Base-by-base conservation (phyloP, 805 yeast species). In the Kodamaea leandrae region DNA sequence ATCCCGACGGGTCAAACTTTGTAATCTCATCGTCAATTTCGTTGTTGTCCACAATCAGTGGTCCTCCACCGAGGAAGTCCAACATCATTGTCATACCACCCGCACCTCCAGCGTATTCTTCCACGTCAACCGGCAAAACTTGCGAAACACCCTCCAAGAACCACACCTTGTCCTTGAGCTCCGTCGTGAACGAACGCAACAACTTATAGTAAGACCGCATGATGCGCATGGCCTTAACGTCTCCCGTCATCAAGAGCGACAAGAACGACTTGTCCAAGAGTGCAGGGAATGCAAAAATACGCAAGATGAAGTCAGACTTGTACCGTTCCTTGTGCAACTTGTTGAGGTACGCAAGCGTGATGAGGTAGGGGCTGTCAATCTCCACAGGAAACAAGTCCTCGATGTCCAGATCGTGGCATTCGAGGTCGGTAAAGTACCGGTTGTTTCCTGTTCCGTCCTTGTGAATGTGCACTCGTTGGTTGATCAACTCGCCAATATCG, bases 201-300 rank as follows among this genome's bases (percentile, higher is more conserved):
- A 90, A 65, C 42, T 85, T 80, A 65, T 90, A 90, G 67, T 90
- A 90, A 41, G 86, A 83, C 50, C 95, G 72, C 86, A 91, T 86
- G 47, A 91, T 87, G 51, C 95, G 71, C 88, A 87, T 87, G 2
- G 97, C 95, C 37, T 83, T 77, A 24, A 82, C 63, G 61, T 91
- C 97, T 35, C 96, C 95, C 8, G 82, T 77, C 79, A 86, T 85
- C 32, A 91, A 71, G 30, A 88, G 61, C 1, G 86, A 81, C 25
- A 90, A 68, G 50, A 91, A 85, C 15, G 79, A 76, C 58, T 83
- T 85, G 58, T 91, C 97, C 50, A 91, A 68, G 37, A 91, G 63
- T 0, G 97, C 98, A 6, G 97, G 96, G 62, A 90, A 89, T 3
- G 96, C 89, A 68, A 91, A 89, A 12, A 90, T 83, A 36, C 96